phyloP scores from a whole-genome alignment of 306 rosid genomes.

The Alnus glutinosa region DNA sequence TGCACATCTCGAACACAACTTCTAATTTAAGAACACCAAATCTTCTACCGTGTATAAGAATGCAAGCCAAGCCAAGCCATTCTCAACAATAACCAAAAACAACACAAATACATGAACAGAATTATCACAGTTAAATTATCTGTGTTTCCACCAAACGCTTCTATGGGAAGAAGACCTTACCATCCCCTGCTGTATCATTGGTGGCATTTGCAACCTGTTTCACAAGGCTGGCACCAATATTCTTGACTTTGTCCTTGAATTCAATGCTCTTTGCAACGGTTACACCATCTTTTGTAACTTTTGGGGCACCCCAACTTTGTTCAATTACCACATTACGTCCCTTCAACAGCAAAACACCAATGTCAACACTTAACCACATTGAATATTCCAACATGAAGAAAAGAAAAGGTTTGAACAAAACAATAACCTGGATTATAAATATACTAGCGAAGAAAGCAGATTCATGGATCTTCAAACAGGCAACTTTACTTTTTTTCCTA shows the following conservation, averaged over 20 bases:
- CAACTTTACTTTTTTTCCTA: background rate
- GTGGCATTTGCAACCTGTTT: slow-evolving; percentile 99
- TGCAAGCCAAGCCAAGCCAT: background rate
- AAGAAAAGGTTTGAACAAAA: background rate
- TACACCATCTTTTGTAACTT: slow-evolving; percentile 95
- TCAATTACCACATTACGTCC: slow-evolving; percentile 92
- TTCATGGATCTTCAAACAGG: background rate
- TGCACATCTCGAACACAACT: background rate
- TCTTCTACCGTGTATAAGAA: background rate
- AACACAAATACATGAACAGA: background rate
- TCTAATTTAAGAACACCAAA: background rate
- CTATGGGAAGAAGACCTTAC: slow-evolving; percentile 38
- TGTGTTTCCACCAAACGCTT: background rate
- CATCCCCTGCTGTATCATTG: slow-evolving; percentile 93
- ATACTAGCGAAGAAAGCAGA: background rate
- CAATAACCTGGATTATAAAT: background rate
- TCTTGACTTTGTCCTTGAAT: slow-evolving; percentile 85
- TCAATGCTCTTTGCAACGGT: slow-evolving; percentile 94
- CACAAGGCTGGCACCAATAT: slow-evolving; percentile 92
- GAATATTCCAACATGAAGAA: background rate
- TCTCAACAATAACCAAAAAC: background rate
- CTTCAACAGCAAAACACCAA: slow-evolving; percentile 39
- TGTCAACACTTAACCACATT: slow-evolving; percentile 3
- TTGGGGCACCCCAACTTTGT: slow-evolving; percentile 92
- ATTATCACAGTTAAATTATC: background rate